Evolutionary conservation across 78 protist genomes (phyloP), one percentile per base, ranked within the genome.

Genomic region (Parvularia atlantis): DNA sequence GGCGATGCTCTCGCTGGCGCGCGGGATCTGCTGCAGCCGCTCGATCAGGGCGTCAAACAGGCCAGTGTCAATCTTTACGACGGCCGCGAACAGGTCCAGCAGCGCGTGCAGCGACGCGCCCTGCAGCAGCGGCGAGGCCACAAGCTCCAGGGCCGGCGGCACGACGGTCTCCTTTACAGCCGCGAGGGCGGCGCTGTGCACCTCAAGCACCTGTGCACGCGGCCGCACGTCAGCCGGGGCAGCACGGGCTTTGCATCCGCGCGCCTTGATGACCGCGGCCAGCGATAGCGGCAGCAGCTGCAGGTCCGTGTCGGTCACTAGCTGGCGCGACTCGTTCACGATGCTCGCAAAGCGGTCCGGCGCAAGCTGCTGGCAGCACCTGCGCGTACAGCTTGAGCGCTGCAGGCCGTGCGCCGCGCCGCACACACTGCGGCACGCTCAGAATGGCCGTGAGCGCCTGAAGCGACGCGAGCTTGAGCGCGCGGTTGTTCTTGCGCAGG

Each of bases 61-160:
- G 31, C n/a, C 56, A 63, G 30, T 14, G 48, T 41, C 37, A 63
- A 13, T 6, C 19, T 2, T 19, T 2, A 35, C 13, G 24, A 40
- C 10, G 31, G 41, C 40, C 6, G 26, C 36, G 43, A 43, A 54
- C 31, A 52, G 16, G 58, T 35, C 37, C n/a, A 17, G 5, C 22
- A 37, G 14, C 30, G 28, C 67, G 33, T 67, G 50, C 58, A 92
- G 74, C 0, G 97, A 89, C 2, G 52, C 66, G 35, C 97, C 95
- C 66, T 92, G 94, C 36, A 90, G 83, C 16, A 91, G 43, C 9
- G 94, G 71, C 13, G 80, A 54, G 46, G 35, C 31, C 7, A 87
- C n/a, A 48, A 92, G 61, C 1, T n/a, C 33, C 2, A 87, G 64
- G 30, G 71, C 65, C 39, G 53, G 35, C 37, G 91, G 90, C 37